Percentiles rank a stretch among this genome's conserved stretches.
Conservation (phyloP, 768 basidiomycete species). For the Boletus fagicola region DNA sequence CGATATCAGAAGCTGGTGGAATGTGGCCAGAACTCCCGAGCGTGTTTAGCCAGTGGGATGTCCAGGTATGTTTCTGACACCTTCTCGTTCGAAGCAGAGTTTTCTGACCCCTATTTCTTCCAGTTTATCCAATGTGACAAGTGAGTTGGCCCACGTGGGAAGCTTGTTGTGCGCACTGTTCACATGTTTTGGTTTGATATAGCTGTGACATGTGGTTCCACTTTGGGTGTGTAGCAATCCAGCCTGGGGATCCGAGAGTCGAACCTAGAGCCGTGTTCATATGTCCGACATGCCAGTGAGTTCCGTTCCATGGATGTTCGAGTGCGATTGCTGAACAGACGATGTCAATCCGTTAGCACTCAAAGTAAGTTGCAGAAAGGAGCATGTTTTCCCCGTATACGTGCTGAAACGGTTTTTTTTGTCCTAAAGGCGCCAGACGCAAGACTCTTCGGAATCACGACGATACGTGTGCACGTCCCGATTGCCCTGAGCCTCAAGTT, state of each 20-base stretch:
- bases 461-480: constrained; percentile 25
- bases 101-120: neutral
- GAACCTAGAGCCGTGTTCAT: constrained; percentile 31
- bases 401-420: neutral
- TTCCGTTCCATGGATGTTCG: neutral
- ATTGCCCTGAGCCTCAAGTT: constrained; percentile 20
- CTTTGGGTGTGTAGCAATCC: constrained; percentile 48
- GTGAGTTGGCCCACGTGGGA: constrained; percentile 19
- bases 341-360: constrained; percentile 1
- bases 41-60: constrained; percentile 20
- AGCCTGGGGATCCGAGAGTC: constrained; percentile 37
- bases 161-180: neutral
- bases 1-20: neutral
- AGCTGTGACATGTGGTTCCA: constrained; percentile 52
- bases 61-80: constrained; percentile 15
- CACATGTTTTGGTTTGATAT: neutral
- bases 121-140: constrained; percentile 38
- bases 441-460: constrained; percentile 7
- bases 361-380: constrained; percentile 4
- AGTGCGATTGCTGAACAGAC: neutral
- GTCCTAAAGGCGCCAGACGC: constrained; percentile 15
- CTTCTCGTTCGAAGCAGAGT: neutral
- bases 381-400: neutral
- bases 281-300: constrained; percentile 45
- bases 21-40: constrained; percentile 18